Percentiles rank a stretch among this genome's conserved stretches.
phyloP scores from a whole-genome alignment of 108 stramenopile genomes.

The Nannochloropsis salina region DNA sequence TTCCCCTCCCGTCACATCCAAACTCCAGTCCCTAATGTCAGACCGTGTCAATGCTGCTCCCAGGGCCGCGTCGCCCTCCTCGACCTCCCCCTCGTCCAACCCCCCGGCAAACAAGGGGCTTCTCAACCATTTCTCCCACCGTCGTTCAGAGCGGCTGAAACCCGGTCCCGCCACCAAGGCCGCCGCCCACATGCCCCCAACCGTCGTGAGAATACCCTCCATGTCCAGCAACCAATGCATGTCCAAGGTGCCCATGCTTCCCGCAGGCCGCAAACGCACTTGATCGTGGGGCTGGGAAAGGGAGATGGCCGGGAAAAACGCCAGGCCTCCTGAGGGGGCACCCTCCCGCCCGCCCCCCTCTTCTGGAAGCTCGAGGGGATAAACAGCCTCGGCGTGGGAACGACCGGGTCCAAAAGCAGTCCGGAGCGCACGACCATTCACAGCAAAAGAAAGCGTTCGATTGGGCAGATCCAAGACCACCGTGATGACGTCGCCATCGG shows the following conservation, averaged over 20 bases:
- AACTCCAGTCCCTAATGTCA: background rate
- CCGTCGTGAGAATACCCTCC: constrained; percentile 28
- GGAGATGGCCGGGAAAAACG: background rate
- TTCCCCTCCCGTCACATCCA: background rate
- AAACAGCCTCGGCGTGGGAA: constrained; percentile 23
- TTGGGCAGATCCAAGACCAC: constrained; percentile 20
- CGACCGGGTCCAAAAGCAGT: constrained; percentile 38
- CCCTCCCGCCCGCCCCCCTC: background rate
- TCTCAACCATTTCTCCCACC: constrained; percentile 35
- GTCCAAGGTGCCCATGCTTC: constrained; percentile 34
- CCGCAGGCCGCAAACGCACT: constrained; percentile 34
- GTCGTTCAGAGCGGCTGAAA: background rate
- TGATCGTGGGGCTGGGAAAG: background rate
- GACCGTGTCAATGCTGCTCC: constrained; percentile 15
- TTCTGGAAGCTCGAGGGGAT: constrained; percentile 34
- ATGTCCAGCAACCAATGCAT: constrained; percentile 36
- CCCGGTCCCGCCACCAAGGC: constrained; percentile 34
- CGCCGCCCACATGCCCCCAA: constrained; percentile 34
- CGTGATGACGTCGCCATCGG: constrained; percentile 37
- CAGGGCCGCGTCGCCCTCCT: background rate
- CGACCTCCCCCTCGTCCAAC: constrained; percentile 13
- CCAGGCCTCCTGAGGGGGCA: background rate
- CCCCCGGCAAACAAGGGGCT: constrained; percentile 36
- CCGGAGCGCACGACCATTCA: constrained; percentile 35
- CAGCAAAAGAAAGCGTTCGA: constrained; percentile 28